Evolutionary conservation across 116 monocot species (phyloP).

Genomic region (Trichopus zeylanicus): DNA sequence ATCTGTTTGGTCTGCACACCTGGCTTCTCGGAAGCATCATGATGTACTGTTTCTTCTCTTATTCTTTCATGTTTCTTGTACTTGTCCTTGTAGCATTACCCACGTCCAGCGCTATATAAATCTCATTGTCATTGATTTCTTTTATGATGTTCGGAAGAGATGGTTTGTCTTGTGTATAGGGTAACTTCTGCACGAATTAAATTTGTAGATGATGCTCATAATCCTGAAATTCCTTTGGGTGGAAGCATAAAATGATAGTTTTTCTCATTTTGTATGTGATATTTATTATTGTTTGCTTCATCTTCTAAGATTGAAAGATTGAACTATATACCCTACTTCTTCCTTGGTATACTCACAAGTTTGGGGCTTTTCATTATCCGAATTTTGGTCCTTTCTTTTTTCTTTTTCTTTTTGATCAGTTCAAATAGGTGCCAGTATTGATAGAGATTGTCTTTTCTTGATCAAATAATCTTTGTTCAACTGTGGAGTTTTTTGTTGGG

Average conservation of each 20-base stretch:
- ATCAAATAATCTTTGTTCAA: neutral
- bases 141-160: neutral
- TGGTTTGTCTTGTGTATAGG: neutral
- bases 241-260: neutral
- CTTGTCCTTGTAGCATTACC: neutral
- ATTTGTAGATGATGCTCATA: neutral
- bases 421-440: neutral
- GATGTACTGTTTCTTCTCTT: constrained; percentile 36
- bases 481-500: neutral
- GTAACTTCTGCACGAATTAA: neutral
- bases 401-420: neutral
- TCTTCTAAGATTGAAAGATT: neutral
- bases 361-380: neutral
- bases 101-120: neutral
- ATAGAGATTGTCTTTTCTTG: too few relatives aligned
- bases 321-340: neutral
- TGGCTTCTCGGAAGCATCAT: constrained; percentile 81
- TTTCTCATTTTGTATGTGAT: neutral
- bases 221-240: too few relatives aligned
- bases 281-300: neutral
- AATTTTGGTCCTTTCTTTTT: neutral
- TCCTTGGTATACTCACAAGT: neutral
- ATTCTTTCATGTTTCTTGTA: neutral
- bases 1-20: constrained; percentile 79
- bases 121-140: neutral